Conservation (phyloP, 2,329 filamentous ascomycete species). For the Leptoxyphium fumago region DNA sequence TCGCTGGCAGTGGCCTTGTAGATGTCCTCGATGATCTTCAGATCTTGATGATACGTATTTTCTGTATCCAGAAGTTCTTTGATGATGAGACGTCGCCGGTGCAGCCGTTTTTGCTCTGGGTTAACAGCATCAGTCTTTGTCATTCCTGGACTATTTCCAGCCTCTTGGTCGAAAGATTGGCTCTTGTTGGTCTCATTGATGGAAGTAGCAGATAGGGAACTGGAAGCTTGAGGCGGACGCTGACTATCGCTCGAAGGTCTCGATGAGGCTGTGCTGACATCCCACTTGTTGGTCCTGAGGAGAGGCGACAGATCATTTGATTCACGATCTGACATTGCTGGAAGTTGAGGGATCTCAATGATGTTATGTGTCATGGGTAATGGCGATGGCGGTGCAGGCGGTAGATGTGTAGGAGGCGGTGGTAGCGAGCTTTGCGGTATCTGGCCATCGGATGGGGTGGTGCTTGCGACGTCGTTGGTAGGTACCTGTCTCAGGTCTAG, state of each 20-base stretch:
- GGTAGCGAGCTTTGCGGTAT: constrained; percentile 17
- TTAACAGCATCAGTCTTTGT: constrained; percentile 12
- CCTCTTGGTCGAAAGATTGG: constrained; percentile 12
- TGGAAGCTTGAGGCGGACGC: constrained; percentile 9
- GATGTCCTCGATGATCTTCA: constrained; percentile 95
- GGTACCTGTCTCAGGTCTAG: constrained; percentile 24
- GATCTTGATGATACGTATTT: constrained; percentile 76
- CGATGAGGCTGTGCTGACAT: constrained; percentile 14
- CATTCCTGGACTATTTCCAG: constrained; percentile 9
- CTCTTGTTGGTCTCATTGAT: constrained; percentile 16
- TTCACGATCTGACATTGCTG: constrained; percentile 11
- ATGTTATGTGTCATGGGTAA: constrained; percentile 9
- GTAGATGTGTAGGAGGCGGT: constrained; percentile 29
- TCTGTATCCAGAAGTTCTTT: constrained; percentile 91
- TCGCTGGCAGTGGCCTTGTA: constrained; percentile 79
- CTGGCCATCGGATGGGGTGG: constrained; percentile 5
- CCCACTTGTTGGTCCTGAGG: constrained; percentile 12
- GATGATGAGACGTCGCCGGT: constrained; percentile 68
- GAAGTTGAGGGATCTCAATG: constrained; percentile 10
- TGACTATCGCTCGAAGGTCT: constrained; percentile 20
- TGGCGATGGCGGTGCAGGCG: constrained; percentile 30
- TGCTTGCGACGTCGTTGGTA: constrained; percentile 7
- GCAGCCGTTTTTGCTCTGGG: constrained; percentile 51
- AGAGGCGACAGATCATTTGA: constrained; percentile 17
- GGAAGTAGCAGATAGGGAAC: constrained; percentile 21